Evolutionary conservation across 371 early-diverging fungal genomes (phyloP), one percentile per base, ranked within the genome.

Genomic region (Amoeboaphelidium occidentale): DNA sequence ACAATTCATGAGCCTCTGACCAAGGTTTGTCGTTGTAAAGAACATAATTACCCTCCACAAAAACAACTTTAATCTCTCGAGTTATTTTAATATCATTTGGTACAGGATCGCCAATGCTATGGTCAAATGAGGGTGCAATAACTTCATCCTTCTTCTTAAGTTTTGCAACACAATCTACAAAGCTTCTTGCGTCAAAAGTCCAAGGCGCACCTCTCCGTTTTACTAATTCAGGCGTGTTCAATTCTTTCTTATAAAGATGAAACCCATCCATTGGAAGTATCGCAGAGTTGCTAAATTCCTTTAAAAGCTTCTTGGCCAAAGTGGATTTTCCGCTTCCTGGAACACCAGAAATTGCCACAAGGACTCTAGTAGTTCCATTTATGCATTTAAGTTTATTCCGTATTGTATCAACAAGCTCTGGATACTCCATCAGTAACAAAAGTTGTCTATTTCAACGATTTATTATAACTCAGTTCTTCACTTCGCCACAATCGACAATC

Each of bases 391-490:
- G n/a, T n/a, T n/a, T n/a, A n/a, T n/a, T n/a, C n/a, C n/a, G n/a
- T n/a, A n/a, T n/a, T n/a, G n/a, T n/a, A n/a, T n/a, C n/a, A n/a
- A n/a, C n/a, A n/a, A n/a, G n/a, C n/a, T n/a, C n/a, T n/a, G n/a
- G n/a, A n/a, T n/a, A n/a, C n/a, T n/a, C n/a, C n/a, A n/a, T n/a
- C n/a, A n/a, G n/a, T n/a, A n/a, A n/a, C n/a, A n/a, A n/a, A n/a
- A n/a, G n/a, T n/a, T n/a, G n/a, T n/a, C n/a, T n/a, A n/a, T n/a
- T n/a, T n/a, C n/a, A n/a, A n/a, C n/a, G n/a, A n/a, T n/a, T n/a
- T n/a, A n/a, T n/a, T n/a, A n/a, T n/a, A n/a, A n/a, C n/a, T 61
- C 65, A 58, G 42, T 70, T 67, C 42, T 67, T 63, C 51, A 76
- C 49, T 61, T 51, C 52, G 12, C 52, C 52, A 13, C 24, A 51